Evolutionary conservation across 805 yeast species (phyloP).

Genomic region (Clavispora phyllophila): DNA sequence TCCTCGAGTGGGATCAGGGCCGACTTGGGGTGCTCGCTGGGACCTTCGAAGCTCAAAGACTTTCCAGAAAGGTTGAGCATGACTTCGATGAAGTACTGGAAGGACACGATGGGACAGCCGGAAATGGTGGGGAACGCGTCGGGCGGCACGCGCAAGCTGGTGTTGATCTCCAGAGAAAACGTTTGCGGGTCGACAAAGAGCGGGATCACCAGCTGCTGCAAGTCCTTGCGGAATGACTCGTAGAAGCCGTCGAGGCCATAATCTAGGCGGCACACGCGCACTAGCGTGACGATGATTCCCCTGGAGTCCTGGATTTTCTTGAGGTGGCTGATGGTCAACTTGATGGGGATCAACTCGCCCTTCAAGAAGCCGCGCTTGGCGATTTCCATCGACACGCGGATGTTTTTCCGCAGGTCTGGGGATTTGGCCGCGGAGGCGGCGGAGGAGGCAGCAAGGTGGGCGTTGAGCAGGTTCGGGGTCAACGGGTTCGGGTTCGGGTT

Average conservation of each 20-base stretch:
- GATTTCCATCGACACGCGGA: constrained; percentile 32
- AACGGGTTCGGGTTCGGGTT: neutral
- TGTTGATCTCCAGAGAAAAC: constrained; percentile 50
- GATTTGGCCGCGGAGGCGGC: neutral
- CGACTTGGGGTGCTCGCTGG: constrained; percentile 13
- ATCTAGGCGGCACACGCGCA: constrained; percentile 67
- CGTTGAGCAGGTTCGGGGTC: neutral
- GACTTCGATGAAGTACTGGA: constrained; percentile 82
- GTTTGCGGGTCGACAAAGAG: constrained; percentile 69
- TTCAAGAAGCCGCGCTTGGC: constrained; percentile 67
- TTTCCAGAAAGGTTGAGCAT: constrained; percentile 74
- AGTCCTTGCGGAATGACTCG: constrained; percentile 77
- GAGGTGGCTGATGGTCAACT: constrained; percentile 61
- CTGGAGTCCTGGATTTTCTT: constrained; percentile 63
- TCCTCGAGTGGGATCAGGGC: constrained; percentile 7
- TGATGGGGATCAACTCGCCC: constrained; percentile 77
- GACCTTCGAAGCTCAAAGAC: constrained; percentile 27
- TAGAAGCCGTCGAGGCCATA: constrained; percentile 54
- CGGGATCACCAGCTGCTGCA: constrained; percentile 73
- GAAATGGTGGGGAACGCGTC: constrained; percentile 83
- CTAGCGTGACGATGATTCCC: constrained; percentile 75
- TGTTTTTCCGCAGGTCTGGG: constrained; percentile 19
- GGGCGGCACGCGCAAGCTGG: constrained; percentile 68
- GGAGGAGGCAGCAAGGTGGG: neutral
- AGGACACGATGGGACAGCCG: constrained; percentile 65